Base-by-base conservation (phyloP, 2,329 filamentous ascomycete genomes). In the Cryphonectria carpinicola region DNA sequence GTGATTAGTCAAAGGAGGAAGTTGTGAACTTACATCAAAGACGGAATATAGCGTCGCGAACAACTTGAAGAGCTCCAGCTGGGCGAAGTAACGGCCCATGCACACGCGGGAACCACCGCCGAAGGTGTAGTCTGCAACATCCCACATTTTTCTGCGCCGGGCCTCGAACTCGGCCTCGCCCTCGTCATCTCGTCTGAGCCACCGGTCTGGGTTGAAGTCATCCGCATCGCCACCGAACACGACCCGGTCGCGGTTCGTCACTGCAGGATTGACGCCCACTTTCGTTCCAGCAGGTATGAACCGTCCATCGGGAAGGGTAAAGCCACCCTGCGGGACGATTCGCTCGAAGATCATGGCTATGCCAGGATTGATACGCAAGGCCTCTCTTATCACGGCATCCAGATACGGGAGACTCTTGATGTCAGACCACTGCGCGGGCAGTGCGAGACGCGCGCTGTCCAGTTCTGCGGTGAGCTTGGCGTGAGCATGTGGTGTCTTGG, bases 331-430 rank as follows among this genome's bases (percentile, higher is more conserved):
- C 14, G 67, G 67, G 6, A 64, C 39, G 11, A 41, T 25, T 2
- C 77, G 70, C 70, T 78, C 77, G 28, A 77, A 68, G 1, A 71
- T 63, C 69, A 76, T 71, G 13, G 70, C 70, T 0, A 81, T 78
- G 0, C 80, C 81, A 11, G 81, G 82, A 22, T 81, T 80, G 3
- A 85, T 67, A 4, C 84, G 80, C 10, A 85, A 71, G 0, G 79
- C 74, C 71, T 84, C 82, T 46, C 77, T 75, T 11, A 83, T 78
- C 14, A 80, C 73, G 1, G 81, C 82, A 4, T 79, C 77, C 14
- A 86, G 76, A 67, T 80, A 83, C 1, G 79, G 78, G 11, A 83
- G 73, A 1, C 22, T 41, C 5, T 61, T 69, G 13, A 46, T 65
- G 4, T 60, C 62, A 13, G 25, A 11, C 35, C 61, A 64, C 37